Base-by-base conservation (phyloP, 2,329 filamentous ascomycete genomes). In the Rutstroemia sp. region DNA sequence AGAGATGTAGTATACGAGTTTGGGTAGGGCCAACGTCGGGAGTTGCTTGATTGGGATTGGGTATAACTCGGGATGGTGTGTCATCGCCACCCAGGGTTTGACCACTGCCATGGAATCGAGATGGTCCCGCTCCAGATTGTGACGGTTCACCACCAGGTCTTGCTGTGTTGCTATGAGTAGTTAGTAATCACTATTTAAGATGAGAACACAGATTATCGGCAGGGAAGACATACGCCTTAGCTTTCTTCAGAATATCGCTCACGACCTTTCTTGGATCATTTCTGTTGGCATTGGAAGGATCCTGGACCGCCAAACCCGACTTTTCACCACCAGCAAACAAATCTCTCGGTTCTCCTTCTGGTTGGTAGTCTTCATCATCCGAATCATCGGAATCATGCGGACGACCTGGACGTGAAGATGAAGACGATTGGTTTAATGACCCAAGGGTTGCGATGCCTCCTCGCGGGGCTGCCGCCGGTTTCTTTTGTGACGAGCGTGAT, bases 261-360 rank as follows among this genome's bases (percentile, higher is more conserved):
- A 87, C 79, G 57, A 86, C 73, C 62, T 77, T 79, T 65, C 75
- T 74, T 0, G 80, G 73, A 42, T 80, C 78, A 2, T 77, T 73
- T 67, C 57, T 56, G 19, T 62, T 61, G 9, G 40, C 38, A 17
- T 42, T 42, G 16, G 58, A 59, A 1, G 84, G 84, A 63, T 87
- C 84, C 65, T 87, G 83, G 23, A 87, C 80, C 21, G 84, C 84
- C 47, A 87, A 71, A 0, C 82, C 84, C 30, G 88, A 92, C 77
- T 94, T 94, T 73, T 92, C 89, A 36, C 89, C 89, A 51, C 89
- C 89, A 19, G 89, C 86, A 70, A 92, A 94, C 60, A 92, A 75
- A 67, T 94, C 88, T 59, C 83, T 75, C 6, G 77, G 76, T 60
- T 83, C 78, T 38, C 81, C 76, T 27, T 84, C 80, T 1, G 79